Evolutionary conservation across 2,329 filamentous ascomycete species (phyloP), one percentile per base, ranked within the genome.

Genomic region (Pseudocercospora cruenta): DNA sequence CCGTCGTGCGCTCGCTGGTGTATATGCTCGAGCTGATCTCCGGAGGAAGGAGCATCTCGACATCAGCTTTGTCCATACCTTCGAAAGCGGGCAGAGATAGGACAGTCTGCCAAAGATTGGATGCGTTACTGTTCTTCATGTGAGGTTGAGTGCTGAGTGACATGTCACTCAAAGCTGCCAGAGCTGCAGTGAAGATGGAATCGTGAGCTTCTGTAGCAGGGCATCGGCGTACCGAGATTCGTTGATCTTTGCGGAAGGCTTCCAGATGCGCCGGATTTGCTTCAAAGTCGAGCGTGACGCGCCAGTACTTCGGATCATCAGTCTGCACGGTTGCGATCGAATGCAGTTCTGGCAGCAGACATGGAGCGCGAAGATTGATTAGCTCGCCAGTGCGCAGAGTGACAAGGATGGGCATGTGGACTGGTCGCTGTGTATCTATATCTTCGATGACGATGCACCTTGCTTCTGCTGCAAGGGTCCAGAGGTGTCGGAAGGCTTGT

Each of bases 401-500:
- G 36, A 78, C 60, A 4, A 72, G 70, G n/a, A 76, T 67, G 3
- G 73, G 74, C 69, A 77, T 74, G 7, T 88, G 87, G 58, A 97
- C 87, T 0, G 94, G 91, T 51, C 93, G 88, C 47, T 90, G 88
- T 0, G 92, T 96, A 66, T 95, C 89, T 2, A 95, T 87, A 72
- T 99, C 95, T 67, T 94, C 91, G 19, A 92, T 87, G 0, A 99
- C 88, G 0, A 99, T 86, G 76, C 94, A 98, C 60, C 96, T 88
- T 9, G 93, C 88, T 74, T 99, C 95, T 0, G 92, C 90, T 1
- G 95, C 95, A 3, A 99, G 85, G 10, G 97, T 94, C 95, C 95
- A 99, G 75, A 99, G 91, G 79, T 99, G 94, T 4, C 96, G 89
- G 81, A 99, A 95, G 3, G 96, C 95, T 81, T 99, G 95, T 5